phyloP scores from a whole-genome alignment of 2,329 filamentous ascomycete species.

The Rachicladosporium sp. region DNA sequence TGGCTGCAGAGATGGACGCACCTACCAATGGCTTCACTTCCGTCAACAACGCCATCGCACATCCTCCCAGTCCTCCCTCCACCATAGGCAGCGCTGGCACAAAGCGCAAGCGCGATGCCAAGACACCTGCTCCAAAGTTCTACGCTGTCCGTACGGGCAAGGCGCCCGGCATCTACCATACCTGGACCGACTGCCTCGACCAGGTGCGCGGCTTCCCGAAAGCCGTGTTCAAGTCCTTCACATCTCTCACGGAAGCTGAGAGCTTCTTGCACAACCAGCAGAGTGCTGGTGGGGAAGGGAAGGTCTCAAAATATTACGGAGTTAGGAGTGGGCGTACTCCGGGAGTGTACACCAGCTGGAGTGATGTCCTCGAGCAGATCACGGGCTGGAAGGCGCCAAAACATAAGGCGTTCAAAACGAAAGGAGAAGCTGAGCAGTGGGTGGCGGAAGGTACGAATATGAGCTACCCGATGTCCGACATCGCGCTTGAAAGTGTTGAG shows the following conservation, averaged over 20 bases:
- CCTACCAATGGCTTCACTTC: too few species aligned
- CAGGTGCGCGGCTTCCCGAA: slow-evolving; percentile 49
- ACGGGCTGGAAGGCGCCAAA: slow-evolving; percentile 56
- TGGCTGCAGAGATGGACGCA: too few species aligned
- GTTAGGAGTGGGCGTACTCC: slow-evolving; percentile 46
- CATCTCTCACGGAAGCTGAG: slow-evolving; percentile 60
- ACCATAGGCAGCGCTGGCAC: slow-evolving; percentile 22
- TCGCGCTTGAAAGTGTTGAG: slow-evolving; percentile 12
- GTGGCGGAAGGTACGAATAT: slow-evolving; percentile 35
- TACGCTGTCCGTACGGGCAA: slow-evolving; percentile 52
- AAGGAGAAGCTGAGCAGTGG: slow-evolving; percentile 64
- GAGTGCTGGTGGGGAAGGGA: slow-evolving; percentile 7
- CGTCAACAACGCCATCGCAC: not conserved
- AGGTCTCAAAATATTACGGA: slow-evolving; percentile 42
- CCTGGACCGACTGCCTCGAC: slow-evolving; percentile 49
- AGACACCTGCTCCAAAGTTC: slow-evolving; percentile 37
- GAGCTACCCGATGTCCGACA: slow-evolving; percentile 4
- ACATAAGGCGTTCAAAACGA: slow-evolving; percentile 36
- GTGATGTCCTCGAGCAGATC: slow-evolving; percentile 59
- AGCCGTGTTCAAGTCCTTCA: slow-evolving; percentile 59
- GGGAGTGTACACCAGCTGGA: slow-evolving; percentile 55
- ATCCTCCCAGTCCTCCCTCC: not conserved
- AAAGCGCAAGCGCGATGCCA: slow-evolving; percentile 43
- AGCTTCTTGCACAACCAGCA: slow-evolving; percentile 55
- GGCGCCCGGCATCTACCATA: slow-evolving; percentile 50